phyloP scores from a whole-genome alignment of 2,329 filamentous ascomycete genomes.

The Hypocrella siamensis region DNA sequence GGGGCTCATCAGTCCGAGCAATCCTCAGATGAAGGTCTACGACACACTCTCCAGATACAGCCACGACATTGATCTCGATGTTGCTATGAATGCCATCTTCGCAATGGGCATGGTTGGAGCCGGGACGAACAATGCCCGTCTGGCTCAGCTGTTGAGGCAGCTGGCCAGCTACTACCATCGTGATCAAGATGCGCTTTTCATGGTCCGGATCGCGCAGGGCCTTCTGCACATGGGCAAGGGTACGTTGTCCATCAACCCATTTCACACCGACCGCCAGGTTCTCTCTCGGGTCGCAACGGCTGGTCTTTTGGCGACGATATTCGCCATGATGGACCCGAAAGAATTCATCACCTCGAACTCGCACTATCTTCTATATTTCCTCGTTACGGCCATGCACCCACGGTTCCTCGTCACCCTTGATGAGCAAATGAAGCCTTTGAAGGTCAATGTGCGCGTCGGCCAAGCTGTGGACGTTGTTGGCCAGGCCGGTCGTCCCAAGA shows the following conservation, averaged over 20 bases:
- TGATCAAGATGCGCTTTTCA: conserved; percentile 91
- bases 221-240: conserved; percentile 98
- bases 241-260: conserved; percentile 89
- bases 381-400: conserved; percentile 92
- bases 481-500: conserved; percentile 93
- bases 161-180: conserved; percentile 96
- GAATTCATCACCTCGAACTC: conserved; percentile 51
- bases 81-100: conserved; percentile 96
- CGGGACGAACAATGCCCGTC: conserved; percentile 92
- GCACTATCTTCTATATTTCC: conserved; percentile 94
- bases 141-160: conserved; percentile 87
- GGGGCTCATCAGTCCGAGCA: conserved; percentile 92
- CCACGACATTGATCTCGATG: conserved; percentile 96
- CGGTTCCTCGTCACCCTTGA: conserved; percentile 93
- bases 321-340: conserved; percentile 92
- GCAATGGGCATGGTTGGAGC: conserved; percentile 96
- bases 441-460: conserved; percentile 90
- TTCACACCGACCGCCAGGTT: conserved; percentile 96
- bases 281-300: conserved; percentile 82
- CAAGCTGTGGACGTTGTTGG: conserved; percentile 97
- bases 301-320: conserved; percentile 75
- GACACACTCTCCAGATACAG: conserved; percentile 95
- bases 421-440: conserved; percentile 83
- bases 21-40: conserved; percentile 99
- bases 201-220: conserved; percentile 97